These are phyloP conservation scores for Silybum marianum DNA, from an alignment of 129 eudicot genomes.

Conservation along the genomic window DNA sequence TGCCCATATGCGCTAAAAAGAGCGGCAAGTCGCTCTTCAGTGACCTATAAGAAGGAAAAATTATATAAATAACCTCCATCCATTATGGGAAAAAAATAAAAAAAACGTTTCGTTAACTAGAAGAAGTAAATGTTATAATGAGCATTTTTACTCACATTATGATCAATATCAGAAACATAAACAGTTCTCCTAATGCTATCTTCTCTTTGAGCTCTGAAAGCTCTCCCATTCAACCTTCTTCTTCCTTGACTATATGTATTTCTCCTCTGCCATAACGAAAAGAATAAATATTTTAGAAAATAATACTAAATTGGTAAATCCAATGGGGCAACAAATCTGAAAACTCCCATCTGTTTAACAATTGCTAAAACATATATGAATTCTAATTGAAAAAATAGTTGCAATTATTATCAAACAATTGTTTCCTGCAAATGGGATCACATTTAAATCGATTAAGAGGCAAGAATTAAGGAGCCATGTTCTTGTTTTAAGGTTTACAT, in stretches of 20 bases:
- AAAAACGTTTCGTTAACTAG: neutral
- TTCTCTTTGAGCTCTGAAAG: conserved; percentile 86
- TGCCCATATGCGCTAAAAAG: conserved; percentile 84
- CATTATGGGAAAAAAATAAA: neutral
- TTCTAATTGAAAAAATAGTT: neutral
- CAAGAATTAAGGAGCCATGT: neutral
- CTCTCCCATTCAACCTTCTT: conserved; percentile 71
- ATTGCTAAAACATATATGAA: neutral
- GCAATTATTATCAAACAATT: neutral
- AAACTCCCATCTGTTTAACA: neutral
- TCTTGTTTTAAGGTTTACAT: neutral
- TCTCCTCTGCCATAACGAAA: conserved; percentile 56
- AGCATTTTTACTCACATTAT: conserved; percentile 57
- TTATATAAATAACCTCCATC: conserved; percentile 4
- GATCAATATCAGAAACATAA: conserved; percentile 86
- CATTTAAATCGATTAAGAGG: neutral
- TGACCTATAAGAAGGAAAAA: conserved; percentile 47
- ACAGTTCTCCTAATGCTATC: conserved; percentile 91
- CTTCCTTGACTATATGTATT: conserved; percentile 66
- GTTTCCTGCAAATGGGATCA: neutral
- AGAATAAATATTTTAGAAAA: neutral
- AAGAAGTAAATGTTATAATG: neutral
- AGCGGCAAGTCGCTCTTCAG: conserved; percentile 95
- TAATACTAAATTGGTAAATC: neutral
- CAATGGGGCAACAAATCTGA: neutral